Percentiles rank a stretch among this genome's conserved stretches.
Conservation (phyloP, 2,329 filamentous ascomycete species). For the Neospermospora avenae region DNA sequence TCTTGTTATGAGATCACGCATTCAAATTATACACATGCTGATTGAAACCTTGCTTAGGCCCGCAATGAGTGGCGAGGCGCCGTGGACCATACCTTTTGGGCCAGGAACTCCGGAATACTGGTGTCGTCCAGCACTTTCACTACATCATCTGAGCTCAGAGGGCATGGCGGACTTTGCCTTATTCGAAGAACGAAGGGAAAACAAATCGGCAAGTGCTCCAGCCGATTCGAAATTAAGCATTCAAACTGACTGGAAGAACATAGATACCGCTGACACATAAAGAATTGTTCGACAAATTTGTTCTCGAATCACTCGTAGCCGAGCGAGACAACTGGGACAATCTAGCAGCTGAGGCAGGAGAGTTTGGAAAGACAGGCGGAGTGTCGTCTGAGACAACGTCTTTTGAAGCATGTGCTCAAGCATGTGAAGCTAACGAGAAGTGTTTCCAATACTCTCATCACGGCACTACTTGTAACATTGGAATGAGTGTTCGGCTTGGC, state of each 20-base stretch:
- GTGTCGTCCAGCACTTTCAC: slow-evolving; percentile 53
- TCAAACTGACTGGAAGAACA: too few species aligned
- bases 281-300: slow-evolving; percentile 50
- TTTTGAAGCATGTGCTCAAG: slow-evolving; percentile 46
- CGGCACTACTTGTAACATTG: slow-evolving; percentile 24
- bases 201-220: slow-evolving; percentile 4
- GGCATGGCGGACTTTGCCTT: slow-evolving; percentile 39
- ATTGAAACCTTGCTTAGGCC: slow-evolving; percentile 34
- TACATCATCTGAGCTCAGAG: slow-evolving; percentile 51
- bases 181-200: slow-evolving; percentile 39
- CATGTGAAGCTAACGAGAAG: slow-evolving; percentile 40
- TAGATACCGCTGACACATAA: slow-evolving; percentile 30
- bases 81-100: slow-evolving; percentile 46
- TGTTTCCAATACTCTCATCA: slow-evolving; percentile 36
- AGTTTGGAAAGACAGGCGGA: slow-evolving; percentile 14
- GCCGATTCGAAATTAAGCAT: too few species aligned
- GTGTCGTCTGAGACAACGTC: slow-evolving; percentile 11
- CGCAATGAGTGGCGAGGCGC: slow-evolving; percentile 54
- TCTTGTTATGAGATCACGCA: too few species aligned
- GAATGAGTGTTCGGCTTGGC: slow-evolving; percentile 12
- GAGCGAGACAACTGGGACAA: slow-evolving; percentile 45
- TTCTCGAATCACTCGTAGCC: slow-evolving; percentile 41
- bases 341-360: slow-evolving; percentile 32
- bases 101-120: slow-evolving; percentile 42
- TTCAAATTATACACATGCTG: too few species aligned